Evolutionary conservation across 2,329 filamentous ascomycete genomes (phyloP).

Genomic region (Pyrenochaeta sp.): DNA sequence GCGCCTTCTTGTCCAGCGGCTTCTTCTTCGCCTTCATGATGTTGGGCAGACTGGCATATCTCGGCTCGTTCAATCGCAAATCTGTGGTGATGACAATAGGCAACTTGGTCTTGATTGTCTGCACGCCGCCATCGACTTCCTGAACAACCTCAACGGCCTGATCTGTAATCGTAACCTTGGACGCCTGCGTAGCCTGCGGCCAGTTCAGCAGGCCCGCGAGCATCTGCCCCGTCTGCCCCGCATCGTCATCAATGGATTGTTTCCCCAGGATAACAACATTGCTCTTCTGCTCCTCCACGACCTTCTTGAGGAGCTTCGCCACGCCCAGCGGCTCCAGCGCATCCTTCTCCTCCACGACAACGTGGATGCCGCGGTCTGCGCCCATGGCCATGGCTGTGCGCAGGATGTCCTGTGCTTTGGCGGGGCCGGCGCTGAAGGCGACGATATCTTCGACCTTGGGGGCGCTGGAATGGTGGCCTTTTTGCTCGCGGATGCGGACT

Average conservation of each 20-base stretch:
- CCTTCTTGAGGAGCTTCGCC: constrained; percentile 82
- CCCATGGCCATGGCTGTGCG: constrained; percentile 99
- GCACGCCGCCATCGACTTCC: constrained; percentile 94
- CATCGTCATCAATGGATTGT: constrained; percentile 97
- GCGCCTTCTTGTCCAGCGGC: constrained; percentile 88
- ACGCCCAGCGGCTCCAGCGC: constrained; percentile 89
- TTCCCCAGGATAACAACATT: constrained; percentile 96
- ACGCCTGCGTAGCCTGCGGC: constrained; percentile 94
- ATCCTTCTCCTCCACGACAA: constrained; percentile 66
- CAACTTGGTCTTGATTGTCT: constrained; percentile 84
- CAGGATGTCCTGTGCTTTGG: constrained; percentile 86
- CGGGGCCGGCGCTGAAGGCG: constrained; percentile 83
- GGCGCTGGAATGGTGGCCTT: constrained; percentile 51
- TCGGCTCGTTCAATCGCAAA: constrained; percentile 89
- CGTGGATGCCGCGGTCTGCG: constrained; percentile 88
- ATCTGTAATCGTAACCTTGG: constrained; percentile 77
- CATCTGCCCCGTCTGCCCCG: constrained; percentile 97
- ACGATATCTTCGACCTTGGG: constrained; percentile 82
- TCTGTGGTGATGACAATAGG: constrained; percentile 96
- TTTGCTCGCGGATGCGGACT: constrained; percentile 88
- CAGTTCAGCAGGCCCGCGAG: constrained; percentile 89
- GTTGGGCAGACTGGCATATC: constrained; percentile 94
- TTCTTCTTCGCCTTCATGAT: constrained; percentile 99
- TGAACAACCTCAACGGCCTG: constrained; percentile 79
- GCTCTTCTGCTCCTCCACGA: constrained; percentile 82